A percentile compares a stretch with the other conserved stretches of the same genome.
Evolutionary conservation across 1,139 yeast species (phyloP).

Genomic region (Starmera stellimalicola): DNA sequence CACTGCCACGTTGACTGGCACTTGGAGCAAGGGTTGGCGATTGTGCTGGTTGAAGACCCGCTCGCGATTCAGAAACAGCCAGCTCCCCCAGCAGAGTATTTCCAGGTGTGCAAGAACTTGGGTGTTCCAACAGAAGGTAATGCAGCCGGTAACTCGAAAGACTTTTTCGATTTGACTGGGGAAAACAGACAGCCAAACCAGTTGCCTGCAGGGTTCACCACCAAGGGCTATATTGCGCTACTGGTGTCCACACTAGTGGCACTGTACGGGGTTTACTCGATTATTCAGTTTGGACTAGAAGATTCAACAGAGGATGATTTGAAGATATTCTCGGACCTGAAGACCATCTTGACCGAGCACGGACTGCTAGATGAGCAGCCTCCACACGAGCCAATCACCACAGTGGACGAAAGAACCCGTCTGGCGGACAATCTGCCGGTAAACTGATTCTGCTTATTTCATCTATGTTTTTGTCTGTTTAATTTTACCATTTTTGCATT

Average conservation of each 20-base stretch:
- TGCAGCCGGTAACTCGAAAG: conserved; percentile 54
- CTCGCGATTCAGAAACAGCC: conserved; percentile 33
- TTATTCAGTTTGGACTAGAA: conserved; percentile 52
- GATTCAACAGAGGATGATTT: conserved; percentile 43
- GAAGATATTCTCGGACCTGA: conserved; percentile 17
- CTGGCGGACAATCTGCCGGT: conserved; percentile 6
- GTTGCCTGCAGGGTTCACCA: conserved; percentile 61
- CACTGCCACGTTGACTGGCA: conserved; percentile 83
- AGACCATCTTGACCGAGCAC: conserved; percentile 13
- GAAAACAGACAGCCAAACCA: conserved; percentile 46
- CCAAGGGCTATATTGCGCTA: conserved; percentile 59
- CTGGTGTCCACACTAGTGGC: conserved; percentile 49
- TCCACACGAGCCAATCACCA: conserved; percentile 1
- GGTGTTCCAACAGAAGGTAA: conserved; percentile 45
- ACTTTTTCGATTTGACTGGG: conserved; percentile 47
- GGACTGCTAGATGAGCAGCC: conserved; percentile 7
- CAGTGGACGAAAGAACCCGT: conserved; percentile 13
- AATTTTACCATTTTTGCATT: too few species aligned
- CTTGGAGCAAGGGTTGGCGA: conserved; percentile 67
- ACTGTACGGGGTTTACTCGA: conserved; percentile 44
- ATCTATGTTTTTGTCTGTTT: too few species aligned
- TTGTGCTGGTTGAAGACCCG: conserved; percentile 61
- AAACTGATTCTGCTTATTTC: background rate
- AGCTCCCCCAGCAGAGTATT: conserved; percentile 35
- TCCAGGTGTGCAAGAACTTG: conserved; percentile 35